Evolutionary conservation across 1,284 basidiomycete species (phyloP).

Genomic region (Trichosporon faecale): DNA sequence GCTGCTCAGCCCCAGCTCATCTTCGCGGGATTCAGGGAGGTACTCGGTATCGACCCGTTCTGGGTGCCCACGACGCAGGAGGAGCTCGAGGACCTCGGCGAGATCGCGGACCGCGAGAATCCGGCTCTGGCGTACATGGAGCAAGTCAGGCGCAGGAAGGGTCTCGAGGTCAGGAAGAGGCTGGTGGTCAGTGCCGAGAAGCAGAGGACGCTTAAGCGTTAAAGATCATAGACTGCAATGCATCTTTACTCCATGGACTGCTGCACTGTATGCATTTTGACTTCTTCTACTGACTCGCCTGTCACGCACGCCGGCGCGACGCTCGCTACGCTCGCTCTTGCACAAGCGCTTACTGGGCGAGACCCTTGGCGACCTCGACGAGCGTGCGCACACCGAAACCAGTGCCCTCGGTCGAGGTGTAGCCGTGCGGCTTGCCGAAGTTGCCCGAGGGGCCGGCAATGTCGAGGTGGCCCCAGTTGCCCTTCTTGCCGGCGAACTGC

Average conservation of each 20-base stretch:
- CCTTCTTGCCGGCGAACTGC: constrained; percentile 25
- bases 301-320: not conserved
- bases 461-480: constrained; percentile 28
- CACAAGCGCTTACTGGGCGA: not conserved
- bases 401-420: constrained; percentile 23
- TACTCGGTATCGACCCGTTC: constrained; percentile 90
- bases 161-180: constrained; percentile 91
- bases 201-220: constrained; percentile 90
- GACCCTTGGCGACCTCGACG: constrained; percentile 24
- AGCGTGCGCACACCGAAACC: constrained; percentile 24
- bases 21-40: constrained; percentile 81
- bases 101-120: constrained; percentile 90
- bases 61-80: constrained; percentile 99
- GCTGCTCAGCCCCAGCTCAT: constrained; percentile 95
- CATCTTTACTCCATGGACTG: not conserved
- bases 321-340: not conserved
- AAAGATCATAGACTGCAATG: not conserved
- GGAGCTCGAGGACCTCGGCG: constrained; percentile 94
- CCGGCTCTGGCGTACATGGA: constrained; percentile 96
- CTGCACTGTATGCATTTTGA: not conserved
- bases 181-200: constrained; percentile 93
- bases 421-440: constrained; percentile 19
- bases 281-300: not conserved
- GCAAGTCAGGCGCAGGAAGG: constrained; percentile 81
- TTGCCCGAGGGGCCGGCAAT: constrained; percentile 25